Conservation (phyloP, 768 basidiomycete species). For the Pholiota microspora region DNA sequence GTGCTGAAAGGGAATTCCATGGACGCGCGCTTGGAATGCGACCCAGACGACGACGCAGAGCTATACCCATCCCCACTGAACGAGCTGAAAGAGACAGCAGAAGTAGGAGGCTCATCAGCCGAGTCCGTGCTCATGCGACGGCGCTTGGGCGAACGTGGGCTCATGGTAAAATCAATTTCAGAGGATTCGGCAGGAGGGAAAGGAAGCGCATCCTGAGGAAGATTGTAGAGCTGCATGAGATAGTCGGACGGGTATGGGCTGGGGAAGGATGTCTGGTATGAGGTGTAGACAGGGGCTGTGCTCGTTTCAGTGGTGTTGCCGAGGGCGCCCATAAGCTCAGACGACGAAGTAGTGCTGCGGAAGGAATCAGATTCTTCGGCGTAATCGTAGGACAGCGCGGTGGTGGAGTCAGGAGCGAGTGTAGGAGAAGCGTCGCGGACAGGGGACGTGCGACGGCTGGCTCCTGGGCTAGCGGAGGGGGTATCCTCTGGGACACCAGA, state of each 20-base stretch:
- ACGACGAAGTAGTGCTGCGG: conserved; percentile 41
- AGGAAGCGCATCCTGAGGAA: conserved; percentile 50
- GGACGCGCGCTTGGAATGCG: conserved; percentile 57
- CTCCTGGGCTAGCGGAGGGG: conserved; percentile 72
- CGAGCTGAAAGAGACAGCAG: conserved; percentile 62
- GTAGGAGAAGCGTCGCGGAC: conserved; percentile 60
- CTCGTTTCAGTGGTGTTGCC: conserved; percentile 23
- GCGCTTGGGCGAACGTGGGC: conserved; percentile 58
- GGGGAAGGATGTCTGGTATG: conserved; percentile 50
- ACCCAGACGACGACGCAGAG: conserved; percentile 48
- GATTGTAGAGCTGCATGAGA: conserved; percentile 48
- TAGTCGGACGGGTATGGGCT: conserved; percentile 79
- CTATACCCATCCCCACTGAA: conserved; percentile 58
- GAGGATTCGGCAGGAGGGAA: conserved; percentile 47
- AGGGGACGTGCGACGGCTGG: conserved; percentile 73
- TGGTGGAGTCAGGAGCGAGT: conserved; percentile 69
- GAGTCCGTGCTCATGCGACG: conserved; percentile 68
- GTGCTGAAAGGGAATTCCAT: conserved; percentile 66
- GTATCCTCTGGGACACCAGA: conserved; percentile 57
- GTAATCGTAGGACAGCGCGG: conserved; percentile 52
- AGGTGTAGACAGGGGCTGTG: conserved; percentile 26
- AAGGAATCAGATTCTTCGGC: conserved; percentile 39
- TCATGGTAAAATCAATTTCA: conserved; percentile 41
- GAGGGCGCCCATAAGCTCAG: conserved; percentile 51
- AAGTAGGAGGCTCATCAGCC: conserved; percentile 52